Evolutionary conservation across 495 filamentous ascomycete genomes (phyloP).

Genomic region (Penicillium coffeae): DNA sequence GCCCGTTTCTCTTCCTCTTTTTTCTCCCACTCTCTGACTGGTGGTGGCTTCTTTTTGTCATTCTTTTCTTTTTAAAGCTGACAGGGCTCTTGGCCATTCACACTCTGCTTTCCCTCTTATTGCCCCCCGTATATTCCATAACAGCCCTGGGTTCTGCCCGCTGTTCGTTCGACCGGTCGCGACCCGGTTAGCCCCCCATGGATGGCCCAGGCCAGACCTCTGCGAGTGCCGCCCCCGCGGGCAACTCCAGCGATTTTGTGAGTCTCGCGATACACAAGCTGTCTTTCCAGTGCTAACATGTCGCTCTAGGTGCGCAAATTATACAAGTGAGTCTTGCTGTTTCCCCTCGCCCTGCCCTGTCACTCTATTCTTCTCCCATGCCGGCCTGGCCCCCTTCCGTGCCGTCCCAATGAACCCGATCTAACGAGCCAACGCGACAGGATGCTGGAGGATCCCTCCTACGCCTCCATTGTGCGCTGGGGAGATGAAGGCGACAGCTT

Average conservation of each 20-base stretch:
- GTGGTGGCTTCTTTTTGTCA: slow-evolving; percentile 16
- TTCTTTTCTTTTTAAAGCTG: slow-evolving; percentile 13
- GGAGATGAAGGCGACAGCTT: slow-evolving; percentile 93
- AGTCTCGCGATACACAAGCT: slow-evolving; percentile 33
- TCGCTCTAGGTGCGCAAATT: slow-evolving; percentile 84
- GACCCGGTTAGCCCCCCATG: slow-evolving; percentile 39
- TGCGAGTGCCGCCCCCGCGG: slow-evolving; percentile 50
- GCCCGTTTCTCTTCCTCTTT: slow-evolving; percentile 6
- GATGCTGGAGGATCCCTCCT: slow-evolving; percentile 95
- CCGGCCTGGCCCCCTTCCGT: slow-evolving; percentile 6
- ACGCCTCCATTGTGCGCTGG: slow-evolving; percentile 92
- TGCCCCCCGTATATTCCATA: slow-evolving; percentile 10
- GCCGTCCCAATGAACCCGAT: background rate
- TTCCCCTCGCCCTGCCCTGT: background rate
- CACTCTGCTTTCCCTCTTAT: slow-evolving; percentile 7
- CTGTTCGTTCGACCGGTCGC: slow-evolving; percentile 46
- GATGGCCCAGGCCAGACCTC: slow-evolving; percentile 48
- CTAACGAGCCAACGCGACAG: slow-evolving; percentile 41
- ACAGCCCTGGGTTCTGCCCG: slow-evolving; percentile 22
- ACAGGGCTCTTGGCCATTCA: slow-evolving; percentile 1
- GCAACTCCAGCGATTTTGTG: slow-evolving; percentile 78
- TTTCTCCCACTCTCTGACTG: slow-evolving; percentile 17
- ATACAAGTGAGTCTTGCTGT: slow-evolving; percentile 72
- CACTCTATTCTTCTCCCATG: slow-evolving; percentile 12
- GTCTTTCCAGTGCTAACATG: slow-evolving; percentile 23